Base-by-base conservation (phyloP, 2,329 filamentous ascomycete species). In the Lachnellula suecica region DNA sequence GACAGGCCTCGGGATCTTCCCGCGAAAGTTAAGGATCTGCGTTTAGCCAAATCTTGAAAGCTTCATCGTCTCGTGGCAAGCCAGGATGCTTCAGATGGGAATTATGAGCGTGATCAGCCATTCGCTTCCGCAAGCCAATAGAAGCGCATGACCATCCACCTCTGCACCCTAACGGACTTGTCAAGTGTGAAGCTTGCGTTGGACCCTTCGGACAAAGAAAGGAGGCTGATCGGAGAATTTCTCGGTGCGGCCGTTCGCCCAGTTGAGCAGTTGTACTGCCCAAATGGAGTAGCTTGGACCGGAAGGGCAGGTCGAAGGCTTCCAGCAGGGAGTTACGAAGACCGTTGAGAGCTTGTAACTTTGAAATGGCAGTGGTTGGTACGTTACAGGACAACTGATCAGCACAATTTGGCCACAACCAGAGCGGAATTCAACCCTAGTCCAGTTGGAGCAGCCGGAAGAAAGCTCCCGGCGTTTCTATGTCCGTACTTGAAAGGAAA, bases 211-310 rank as follows among this genome's bases (percentile, higher is more conserved):
- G 19, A 38, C 8, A 31, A 22, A 44, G 31, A 46, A 41, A 47
- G 35, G 53, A 56, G 53, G 53, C 53, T 52, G 49, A 52, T 52
- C 47, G 53, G 49, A 56, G 41, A 52, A 52, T 52, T 41, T 31
- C 27, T 44, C 22, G 40, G 24, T 19, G 22, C 22, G 44, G 38
- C 6, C 19, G 29, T 13, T 27, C 6, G 22, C 35, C 47, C 15
- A 22, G 29, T 46, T 19, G 23, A 46, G 49, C 35, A 51, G 43
- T 37, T 46, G 29, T 19, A 4, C 19, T 25, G 43, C 4, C 35
- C n/a, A 29, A 11, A 22, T 3, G 8, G 4, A 29, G 22, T n/a
- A 24, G 17, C 34, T 25, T 38, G 15, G 15, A 38, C 29, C 37
- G 29, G 19, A 43, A 22, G 11, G 40, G 40, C 19, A 43, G 22